Base-by-base conservation (phyloP, 805 yeast genomes). In the Yarrowia sp. region DNA sequence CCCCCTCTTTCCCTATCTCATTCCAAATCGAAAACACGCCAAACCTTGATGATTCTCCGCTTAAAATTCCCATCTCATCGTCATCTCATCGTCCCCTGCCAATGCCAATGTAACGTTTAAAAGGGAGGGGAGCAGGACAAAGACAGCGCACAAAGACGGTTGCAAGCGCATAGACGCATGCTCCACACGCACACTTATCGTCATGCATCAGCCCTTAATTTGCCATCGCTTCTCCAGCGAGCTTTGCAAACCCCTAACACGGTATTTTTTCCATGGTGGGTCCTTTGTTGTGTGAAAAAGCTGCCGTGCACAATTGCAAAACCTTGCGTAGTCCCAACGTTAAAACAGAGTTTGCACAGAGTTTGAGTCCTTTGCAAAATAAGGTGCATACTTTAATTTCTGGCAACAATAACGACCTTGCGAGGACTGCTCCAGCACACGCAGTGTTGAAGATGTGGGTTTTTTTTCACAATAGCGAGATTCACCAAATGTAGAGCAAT, bases 31-130 rank as follows among this genome's bases (percentile, higher is more conserved):
- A 33, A 43, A 22, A 33, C 41, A 22, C 18, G 42, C 55, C n/a
- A 9, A 51, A 51, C 58, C n/a, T 33, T 51, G 38, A 36, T 38
- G 22, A 33, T 38, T n/a, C 38, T 55, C 61, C 61, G 61, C 61
- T 51, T 51, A 51, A 51, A 51, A 36, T 38, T 51, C 61, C 61
- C 61, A 55, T 55, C 61, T 55, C 61, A 55, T 55, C 61, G 60
- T 39, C 61, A 55, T 55, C 61, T 41, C 61, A 55, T 55, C 61
- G 61, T 55, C 47, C 61, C 61, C 47, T 55, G 61, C 61, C 61
- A 51, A 39, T 48, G 55, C 61, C 61, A 51, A 51, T 51, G 58
- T 51, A 51, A 51, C 58, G 35, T 51, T 51, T 51, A 51, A 48
- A 48, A 48, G 58, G 33, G 58, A 51, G 43, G 43, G 58, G 42